phyloP scores from a whole-genome alignment of 352 stramenopile species.

The Globisporangium viniferum region DNA sequence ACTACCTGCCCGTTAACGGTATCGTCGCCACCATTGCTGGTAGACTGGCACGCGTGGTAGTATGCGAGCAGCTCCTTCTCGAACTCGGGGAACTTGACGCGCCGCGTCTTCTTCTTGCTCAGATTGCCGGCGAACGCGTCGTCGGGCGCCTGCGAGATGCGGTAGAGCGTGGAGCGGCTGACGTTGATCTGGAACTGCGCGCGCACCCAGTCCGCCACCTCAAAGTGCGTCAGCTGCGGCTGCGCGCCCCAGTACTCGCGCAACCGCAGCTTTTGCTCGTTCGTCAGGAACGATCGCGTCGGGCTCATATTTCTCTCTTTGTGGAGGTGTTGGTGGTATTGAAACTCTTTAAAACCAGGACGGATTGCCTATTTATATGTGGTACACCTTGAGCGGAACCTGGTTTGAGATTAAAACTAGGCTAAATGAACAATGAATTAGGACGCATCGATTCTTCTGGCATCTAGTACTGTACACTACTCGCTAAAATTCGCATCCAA shows the following conservation, averaged over 20 bases:
- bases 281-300: constrained; percentile 24
- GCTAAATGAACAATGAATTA: not conserved
- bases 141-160: constrained; percentile 32
- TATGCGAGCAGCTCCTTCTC: constrained; percentile 35
- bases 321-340: not conserved
- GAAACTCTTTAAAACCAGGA: not conserved
- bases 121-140: constrained; percentile 25
- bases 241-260: constrained; percentile 33
- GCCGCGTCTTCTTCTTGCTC: constrained; percentile 31
- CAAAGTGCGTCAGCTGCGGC: constrained; percentile 25
- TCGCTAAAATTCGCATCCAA: too few relatives aligned
- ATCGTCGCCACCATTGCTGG: too few relatives aligned
- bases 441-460: not conserved
- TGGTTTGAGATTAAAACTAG: not conserved
- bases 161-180: constrained; percentile 45
- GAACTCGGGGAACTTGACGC: constrained; percentile 44
- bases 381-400: not conserved
- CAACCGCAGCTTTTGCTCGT: constrained; percentile 40
- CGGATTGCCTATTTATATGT: not conserved
- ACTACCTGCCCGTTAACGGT: not conserved
- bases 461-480: too few relatives aligned
- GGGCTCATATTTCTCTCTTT: constrained; percentile 1
- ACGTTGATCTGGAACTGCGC: constrained; percentile 29
- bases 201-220: constrained; percentile 33
- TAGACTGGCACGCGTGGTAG: constrained; percentile 19